These are phyloP conservation scores for Amphicarpaea edgeworthii DNA, from an alignment of 306 rosid species.

Conservation along the genomic window DNA sequence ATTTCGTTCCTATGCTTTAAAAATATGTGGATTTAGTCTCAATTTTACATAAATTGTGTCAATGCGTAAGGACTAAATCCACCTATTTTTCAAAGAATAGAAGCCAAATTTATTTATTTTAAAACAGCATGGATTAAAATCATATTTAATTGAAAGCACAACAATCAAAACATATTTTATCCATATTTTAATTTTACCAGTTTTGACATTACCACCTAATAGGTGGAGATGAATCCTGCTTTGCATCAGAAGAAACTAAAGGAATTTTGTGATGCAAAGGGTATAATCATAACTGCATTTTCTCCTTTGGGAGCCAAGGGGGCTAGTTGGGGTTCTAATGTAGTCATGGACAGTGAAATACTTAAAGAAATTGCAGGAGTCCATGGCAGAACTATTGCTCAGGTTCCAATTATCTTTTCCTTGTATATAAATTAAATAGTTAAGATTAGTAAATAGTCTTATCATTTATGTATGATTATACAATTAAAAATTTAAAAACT, in stretches of 20 bases:
- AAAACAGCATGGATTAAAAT: too few species aligned
- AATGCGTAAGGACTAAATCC: too few species aligned
- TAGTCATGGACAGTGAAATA: constrained; percentile 54
- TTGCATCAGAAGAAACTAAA: constrained; percentile 62
- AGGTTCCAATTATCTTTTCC: constrained; percentile 38
- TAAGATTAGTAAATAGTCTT: neutral
- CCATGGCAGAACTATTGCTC: constrained; percentile 52
- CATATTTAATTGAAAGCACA: too few species aligned
- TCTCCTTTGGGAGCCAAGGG: constrained; percentile 66
- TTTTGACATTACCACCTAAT: neutral
- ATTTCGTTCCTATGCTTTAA: too few species aligned
- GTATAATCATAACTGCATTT: constrained; percentile 58
- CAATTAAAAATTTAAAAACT: too few species aligned
- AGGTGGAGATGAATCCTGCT: constrained; percentile 66
- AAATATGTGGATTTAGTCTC: too few species aligned
- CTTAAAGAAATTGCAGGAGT: constrained; percentile 56
- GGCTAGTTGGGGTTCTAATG: constrained; percentile 53
- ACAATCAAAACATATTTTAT: too few species aligned
- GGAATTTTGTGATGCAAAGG: constrained; percentile 55
- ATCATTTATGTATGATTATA: neutral
- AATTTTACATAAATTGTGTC: too few species aligned
- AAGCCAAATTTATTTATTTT: too few species aligned
- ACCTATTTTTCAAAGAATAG: too few species aligned
- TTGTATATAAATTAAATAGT: neutral
- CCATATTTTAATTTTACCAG: too few species aligned